Base-by-base conservation (phyloP, 129 eudicot species). In the Helichrysum umbraculigerum region DNA sequence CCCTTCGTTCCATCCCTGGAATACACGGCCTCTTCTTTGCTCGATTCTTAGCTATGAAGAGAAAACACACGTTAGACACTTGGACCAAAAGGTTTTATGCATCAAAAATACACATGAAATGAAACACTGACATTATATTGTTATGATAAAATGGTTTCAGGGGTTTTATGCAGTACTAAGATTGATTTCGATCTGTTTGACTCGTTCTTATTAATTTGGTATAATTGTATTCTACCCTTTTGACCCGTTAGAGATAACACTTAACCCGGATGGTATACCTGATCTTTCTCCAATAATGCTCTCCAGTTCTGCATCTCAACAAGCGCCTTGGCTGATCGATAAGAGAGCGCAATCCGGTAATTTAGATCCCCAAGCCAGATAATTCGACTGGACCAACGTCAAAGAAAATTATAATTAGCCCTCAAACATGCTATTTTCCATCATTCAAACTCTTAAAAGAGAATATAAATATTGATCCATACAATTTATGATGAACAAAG, bases 291-390 rank as follows among this genome's bases (percentile, higher is more conserved):
- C 70, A 90, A 81, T 79, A 93, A 78, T 25, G 92, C 96, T 83
- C 98, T 88, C 98, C 98, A 93, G 78, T 90, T 93, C 78, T 93
- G 98, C 98, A 93, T 93, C 81, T 88, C 98, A 51, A 93, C 93
- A 59, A 88, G 96, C 7, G 98, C 98, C 81, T 86, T 90, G n/a
- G 90, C 96, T 16, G 98, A 87, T 62, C 96, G 96, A 70, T 90
- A 88, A 17, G 98, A 86, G 68, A 93, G 91, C 29, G 96, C 90
- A 62, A 93, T 81, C 74, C 98, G 87, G 76, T 93, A 93, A 77
- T 93, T 93, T 42, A 93, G 87, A 85, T 93, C 98, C 72, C 98
- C 98, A 25, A 93, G 96, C 98, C 98, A 93, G 50, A 93, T 88
- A 32, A 93, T 74, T 79, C 98, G 96, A 84, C 98, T 92, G 83